Conservation (phyloP, 2,329 filamentous ascomycete genomes). For the Capronia epimyces region DNA sequence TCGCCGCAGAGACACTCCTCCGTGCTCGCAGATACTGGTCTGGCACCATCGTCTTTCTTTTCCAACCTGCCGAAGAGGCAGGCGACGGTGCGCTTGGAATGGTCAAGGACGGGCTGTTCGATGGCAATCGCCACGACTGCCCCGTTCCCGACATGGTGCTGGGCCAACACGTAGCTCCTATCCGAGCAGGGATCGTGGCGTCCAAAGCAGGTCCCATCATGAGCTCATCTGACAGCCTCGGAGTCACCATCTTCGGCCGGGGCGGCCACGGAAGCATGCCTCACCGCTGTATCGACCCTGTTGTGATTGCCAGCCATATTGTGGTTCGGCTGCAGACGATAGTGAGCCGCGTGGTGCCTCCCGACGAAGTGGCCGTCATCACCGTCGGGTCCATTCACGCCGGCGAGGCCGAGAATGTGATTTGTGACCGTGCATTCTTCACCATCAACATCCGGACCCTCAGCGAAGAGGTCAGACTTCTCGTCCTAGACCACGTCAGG, state of each 20-base stretch:
- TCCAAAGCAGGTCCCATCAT: conserved; percentile 38
- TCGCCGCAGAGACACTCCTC: conserved; percentile 48
- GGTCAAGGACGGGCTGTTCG: conserved; percentile 55
- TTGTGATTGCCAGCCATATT: conserved; percentile 52
- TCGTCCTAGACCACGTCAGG: conserved; percentile 31
- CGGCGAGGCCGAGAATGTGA: conserved; percentile 56
- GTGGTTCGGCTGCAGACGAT: conserved; percentile 55
- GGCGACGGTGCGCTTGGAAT: conserved; percentile 58
- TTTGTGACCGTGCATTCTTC: conserved; percentile 50
- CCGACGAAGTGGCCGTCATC: conserved; percentile 51
- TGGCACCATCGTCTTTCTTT: conserved; percentile 60
- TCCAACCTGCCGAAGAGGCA: conserved; percentile 63
- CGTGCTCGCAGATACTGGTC: conserved; percentile 46
- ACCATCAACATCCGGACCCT: conserved; percentile 51
- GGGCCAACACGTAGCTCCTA: conserved; percentile 52
- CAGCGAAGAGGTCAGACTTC: conserved; percentile 41
- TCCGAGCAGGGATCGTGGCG: conserved; percentile 38
- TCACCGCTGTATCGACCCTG: conserved; percentile 53
- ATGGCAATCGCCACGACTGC: conserved; percentile 30
- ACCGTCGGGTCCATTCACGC: conserved; percentile 54
- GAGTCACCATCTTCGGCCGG: conserved; percentile 52
- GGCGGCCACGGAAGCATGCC: conserved; percentile 55
- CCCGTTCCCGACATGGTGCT: conserved; percentile 53
- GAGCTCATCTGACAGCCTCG: conserved; percentile 42
- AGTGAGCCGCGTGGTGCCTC: conserved; percentile 50